These are phyloP conservation scores for Paradendryphiella salina DNA, from an alignment of 2,329 filamentous ascomycete genomes.

Conservation along the genomic window DNA sequence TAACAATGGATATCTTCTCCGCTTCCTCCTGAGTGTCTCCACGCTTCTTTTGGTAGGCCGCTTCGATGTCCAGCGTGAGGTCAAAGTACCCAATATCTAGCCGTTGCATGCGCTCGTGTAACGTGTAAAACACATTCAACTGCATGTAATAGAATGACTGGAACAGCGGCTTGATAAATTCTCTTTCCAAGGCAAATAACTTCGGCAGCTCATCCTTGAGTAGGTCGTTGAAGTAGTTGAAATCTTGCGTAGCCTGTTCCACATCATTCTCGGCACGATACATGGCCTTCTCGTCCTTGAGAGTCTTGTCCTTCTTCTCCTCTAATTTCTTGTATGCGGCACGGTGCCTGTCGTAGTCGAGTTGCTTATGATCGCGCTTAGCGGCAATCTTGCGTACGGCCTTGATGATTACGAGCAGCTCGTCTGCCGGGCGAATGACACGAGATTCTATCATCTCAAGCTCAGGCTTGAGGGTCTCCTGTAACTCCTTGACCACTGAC, in stretches of 20 bases:
- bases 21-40: constrained; percentile 82
- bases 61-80: constrained; percentile 85
- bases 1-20: constrained; percentile 82
- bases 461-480: constrained; percentile 85
- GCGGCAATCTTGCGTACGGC: constrained; percentile 82
- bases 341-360: constrained; percentile 91
- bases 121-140: constrained; percentile 96
- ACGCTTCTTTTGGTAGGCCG: constrained; percentile 85
- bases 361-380: constrained; percentile 96
- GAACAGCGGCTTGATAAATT: constrained; percentile 96
- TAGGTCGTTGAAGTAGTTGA: constrained; percentile 96
- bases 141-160: constrained; percentile 99
- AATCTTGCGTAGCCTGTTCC: constrained; percentile 91
- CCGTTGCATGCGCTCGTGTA: constrained; percentile 96
- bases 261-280: constrained; percentile 94
- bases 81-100: constrained; percentile 99
- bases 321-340: constrained; percentile 87
- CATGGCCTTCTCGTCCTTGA: constrained; percentile 96
- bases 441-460: constrained; percentile 96
- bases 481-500: constrained; percentile 82
- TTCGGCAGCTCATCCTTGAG: constrained; percentile 94
- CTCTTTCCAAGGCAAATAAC: constrained; percentile 83
- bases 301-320: constrained; percentile 93
- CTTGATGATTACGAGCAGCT: constrained; percentile 93
- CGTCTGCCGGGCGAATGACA: constrained; percentile 88